Base-by-base conservation (phyloP, 805 yeast genomes). In the Sugiyamaella floridensis region DNA sequence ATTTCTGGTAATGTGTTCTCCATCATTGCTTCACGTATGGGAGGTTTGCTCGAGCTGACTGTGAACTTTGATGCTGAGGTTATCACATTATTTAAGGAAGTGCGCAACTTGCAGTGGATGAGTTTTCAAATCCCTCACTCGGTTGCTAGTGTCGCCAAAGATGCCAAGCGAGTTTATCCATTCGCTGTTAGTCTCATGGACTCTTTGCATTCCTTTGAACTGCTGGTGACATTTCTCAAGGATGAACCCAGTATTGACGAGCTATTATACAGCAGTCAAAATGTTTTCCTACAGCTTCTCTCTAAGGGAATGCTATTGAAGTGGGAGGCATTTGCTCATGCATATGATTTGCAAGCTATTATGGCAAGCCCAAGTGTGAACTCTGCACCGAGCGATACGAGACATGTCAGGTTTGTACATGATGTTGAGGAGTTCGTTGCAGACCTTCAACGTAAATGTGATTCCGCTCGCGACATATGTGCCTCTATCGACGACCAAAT, bases 61-160 rank as follows among this genome's bases (percentile, higher is more conserved):
- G 75, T 84, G 5, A 82, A 83, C 55, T 80, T 83, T 62, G 80
- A 83, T 57, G 67, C 67, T 2, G 61, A 73, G 1, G 55, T 72
- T 2, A 61, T 76, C 40, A 59, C 69, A 0, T 60, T 80, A 9
- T 75, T 76, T 65, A 75, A 78, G 51, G 88, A 86, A 59, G 77
- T 80, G 1, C 66, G 78, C 42, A 75, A 76, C 47, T 62, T 86
- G 29, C 63, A 70, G 5, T 67, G 73, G 55, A 64, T 81, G 55
- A 82, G 79, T 0, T 79, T 74, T 60, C 77, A 76, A 8, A 67
- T 88, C 0, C 92, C 96, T 0, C 76, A 77, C 22, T 60, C 72
- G 4, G 55, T 85, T 2, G 56, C 70, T 12, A 60, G 76, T 1
- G 73, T 71, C 26, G 73, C 87, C 0, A 73, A 79, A 44, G 76